A percentile compares a stretch with the other conserved stretches of the same genome.
These are phyloP conservation scores for Persicaria tinctoria DNA, from an alignment of 148 eudicot genomes.

Conservation along the genomic window DNA sequence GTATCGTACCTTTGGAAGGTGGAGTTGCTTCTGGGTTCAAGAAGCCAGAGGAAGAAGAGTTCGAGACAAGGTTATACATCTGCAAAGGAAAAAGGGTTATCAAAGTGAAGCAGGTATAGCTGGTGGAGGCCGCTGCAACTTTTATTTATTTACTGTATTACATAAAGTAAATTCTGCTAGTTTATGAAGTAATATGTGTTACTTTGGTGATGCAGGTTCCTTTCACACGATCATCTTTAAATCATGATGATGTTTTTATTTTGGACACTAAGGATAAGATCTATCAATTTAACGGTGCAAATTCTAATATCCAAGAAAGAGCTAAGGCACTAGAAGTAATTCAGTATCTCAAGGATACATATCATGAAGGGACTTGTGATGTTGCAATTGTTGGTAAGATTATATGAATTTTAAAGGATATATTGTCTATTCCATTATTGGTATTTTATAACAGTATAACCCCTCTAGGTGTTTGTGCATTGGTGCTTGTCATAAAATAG, in stretches of 20 bases:
- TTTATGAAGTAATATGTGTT: background rate
- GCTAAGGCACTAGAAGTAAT: slow-evolving; percentile 97
- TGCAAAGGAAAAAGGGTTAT: slow-evolving; percentile 93
- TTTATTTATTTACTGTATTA: background rate
- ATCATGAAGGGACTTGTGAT: slow-evolving; percentile 78
- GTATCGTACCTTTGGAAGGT: slow-evolving; percentile 90
- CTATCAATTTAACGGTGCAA: slow-evolving; percentile 97
- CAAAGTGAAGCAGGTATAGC: slow-evolving; percentile 81
- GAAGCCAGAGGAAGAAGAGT: slow-evolving; percentile 78
- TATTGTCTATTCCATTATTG: background rate
- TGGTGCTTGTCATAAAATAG: slow-evolving; percentile 25
- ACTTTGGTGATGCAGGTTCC: slow-evolving; percentile 64
- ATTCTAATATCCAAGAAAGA: slow-evolving; percentile 97
- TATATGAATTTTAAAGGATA: slow-evolving; percentile 6
- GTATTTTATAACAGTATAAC: slow-evolving; percentile 7
- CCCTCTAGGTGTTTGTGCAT: background rate
- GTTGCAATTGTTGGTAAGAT: slow-evolving; percentile 95
- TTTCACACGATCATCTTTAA: slow-evolving; percentile 87
- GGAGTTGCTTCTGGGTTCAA: slow-evolving; percentile 97
- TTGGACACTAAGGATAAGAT: slow-evolving; percentile 90
- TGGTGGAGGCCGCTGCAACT: background rate
- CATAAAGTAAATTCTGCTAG: background rate
- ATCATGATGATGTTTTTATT: slow-evolving; percentile 97
- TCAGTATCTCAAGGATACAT: slow-evolving; percentile 80
- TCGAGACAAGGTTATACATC: slow-evolving; percentile 79